Evolutionary conservation across 106 monocot species (phyloP).

Genomic region (Acorus gramineus): DNA sequence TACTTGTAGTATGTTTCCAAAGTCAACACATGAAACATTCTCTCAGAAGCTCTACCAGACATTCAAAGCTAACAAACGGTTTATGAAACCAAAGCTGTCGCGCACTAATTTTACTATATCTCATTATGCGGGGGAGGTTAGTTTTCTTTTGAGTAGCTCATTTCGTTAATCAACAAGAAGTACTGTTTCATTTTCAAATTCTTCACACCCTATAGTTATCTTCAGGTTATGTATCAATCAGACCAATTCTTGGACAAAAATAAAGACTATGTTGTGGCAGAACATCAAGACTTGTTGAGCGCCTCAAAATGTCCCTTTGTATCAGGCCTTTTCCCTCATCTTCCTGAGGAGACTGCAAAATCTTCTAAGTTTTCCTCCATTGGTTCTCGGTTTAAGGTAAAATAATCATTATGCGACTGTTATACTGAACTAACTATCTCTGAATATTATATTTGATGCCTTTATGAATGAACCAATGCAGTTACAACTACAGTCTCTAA

Average conservation of each 20-base stretch:
- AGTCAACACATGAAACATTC: slow-evolving; percentile 96
- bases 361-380: slow-evolving; percentile 98
- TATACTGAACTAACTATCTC: neutral
- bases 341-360: slow-evolving; percentile 61
- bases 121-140: slow-evolving; percentile 97
- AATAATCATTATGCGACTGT: neutral
- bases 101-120: slow-evolving; percentile 83
- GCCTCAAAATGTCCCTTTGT: slow-evolving; percentile 90
- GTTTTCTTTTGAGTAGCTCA: neutral
- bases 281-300: slow-evolving; percentile 82
- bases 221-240: slow-evolving; percentile 85
- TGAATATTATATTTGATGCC: neutral
- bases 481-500: slow-evolving; percentile 85
- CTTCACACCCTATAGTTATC: neutral
- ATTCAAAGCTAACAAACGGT: slow-evolving; percentile 73
- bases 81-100: slow-evolving; percentile 91
- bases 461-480: slow-evolving; percentile 22
- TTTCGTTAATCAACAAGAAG: neutral
- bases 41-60: slow-evolving; percentile 96
- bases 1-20: slow-evolving; percentile 86
- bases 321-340: slow-evolving; percentile 70
- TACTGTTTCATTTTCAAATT: neutral
- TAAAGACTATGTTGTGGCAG: slow-evolving; percentile 95
- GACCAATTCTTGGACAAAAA: slow-evolving; percentile 96
- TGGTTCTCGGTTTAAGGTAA: slow-evolving; percentile 90